Percentiles rank a stretch among this genome's conserved stretches.
phyloP scores from a whole-genome alignment of 495 filamentous ascomycete genomes.

The Daldinia loculata region DNA sequence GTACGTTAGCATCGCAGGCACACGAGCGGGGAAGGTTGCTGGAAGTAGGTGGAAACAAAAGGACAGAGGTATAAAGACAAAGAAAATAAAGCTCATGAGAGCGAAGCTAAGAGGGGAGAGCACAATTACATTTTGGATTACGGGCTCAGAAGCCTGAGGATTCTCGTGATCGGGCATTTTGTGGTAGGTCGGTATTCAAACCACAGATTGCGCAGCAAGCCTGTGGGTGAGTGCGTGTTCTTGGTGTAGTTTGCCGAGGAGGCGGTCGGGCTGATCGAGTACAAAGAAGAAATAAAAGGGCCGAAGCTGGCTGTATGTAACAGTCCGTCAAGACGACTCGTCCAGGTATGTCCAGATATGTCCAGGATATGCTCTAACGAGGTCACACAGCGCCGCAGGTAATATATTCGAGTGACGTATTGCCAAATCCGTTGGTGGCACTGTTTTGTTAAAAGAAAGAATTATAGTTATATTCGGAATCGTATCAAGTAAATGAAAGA shows the following conservation, averaged over 20 bases:
- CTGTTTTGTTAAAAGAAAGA: slow-evolving; percentile 10
- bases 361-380: slow-evolving; percentile 1
- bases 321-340: slow-evolving; percentile 31
- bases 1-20: slow-evolving; percentile 45
- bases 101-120: slow-evolving; percentile 11
- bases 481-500: slow-evolving; percentile 25
- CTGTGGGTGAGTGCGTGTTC: slow-evolving; percentile 33
- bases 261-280: slow-evolving; percentile 39
- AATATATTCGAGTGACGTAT: slow-evolving; percentile 43
- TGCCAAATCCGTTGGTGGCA: slow-evolving; percentile 18
- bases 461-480: slow-evolving; percentile 23
- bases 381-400: slow-evolving; percentile 35
- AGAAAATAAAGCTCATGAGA: background rate
- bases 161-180: slow-evolving; percentile 49
- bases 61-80: background rate
- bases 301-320: slow-evolving; percentile 44
- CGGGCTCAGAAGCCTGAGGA: slow-evolving; percentile 44
- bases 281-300: slow-evolving; percentile 45
- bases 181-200: slow-evolving; percentile 34
- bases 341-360: slow-evolving; percentile 13
- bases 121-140: slow-evolving; percentile 45
- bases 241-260: slow-evolving; percentile 36
- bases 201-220: slow-evolving; percentile 43
- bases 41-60: background rate
- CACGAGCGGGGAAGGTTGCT: slow-evolving; percentile 29